These are phyloP conservation scores for Ballota nigra DNA, from an alignment of 257 asterid species.

Conservation along the genomic window DNA sequence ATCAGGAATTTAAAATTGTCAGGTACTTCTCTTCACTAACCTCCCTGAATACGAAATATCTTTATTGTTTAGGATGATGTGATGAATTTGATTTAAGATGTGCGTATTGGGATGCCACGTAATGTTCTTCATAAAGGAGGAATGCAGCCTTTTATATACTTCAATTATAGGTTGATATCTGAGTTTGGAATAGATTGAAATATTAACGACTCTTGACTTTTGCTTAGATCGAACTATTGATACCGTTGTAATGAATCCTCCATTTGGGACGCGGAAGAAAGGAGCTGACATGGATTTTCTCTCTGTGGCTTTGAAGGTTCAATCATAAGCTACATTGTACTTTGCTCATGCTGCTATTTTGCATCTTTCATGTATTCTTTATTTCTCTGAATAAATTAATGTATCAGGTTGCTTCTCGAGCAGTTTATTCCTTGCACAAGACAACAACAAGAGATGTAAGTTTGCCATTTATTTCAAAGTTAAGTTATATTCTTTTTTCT, in stretches of 20 bases:
- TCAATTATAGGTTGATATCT: neutral
- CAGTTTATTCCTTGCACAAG: slow-evolving; percentile 97
- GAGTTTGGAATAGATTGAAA: slow-evolving; percentile 8
- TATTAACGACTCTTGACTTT: slow-evolving; percentile 21
- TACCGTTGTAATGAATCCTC: slow-evolving; percentile 96
- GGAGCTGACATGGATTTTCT: slow-evolving; percentile 97
- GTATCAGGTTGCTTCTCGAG: slow-evolving; percentile 83
- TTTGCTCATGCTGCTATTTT: neutral
- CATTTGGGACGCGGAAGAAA: slow-evolving; percentile 93
- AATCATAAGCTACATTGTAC: neutral
- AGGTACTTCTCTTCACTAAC: slow-evolving; percentile 43
- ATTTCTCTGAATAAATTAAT: slow-evolving; percentile 11
- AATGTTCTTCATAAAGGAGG: neutral
- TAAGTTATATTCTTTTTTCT: neutral
- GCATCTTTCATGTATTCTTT: slow-evolving; percentile 4
- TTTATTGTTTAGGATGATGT: neutral
- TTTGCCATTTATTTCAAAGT: neutral
- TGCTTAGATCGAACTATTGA: slow-evolving; percentile 57
- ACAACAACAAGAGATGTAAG: slow-evolving; percentile 93
- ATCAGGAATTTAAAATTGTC: slow-evolving; percentile 54
- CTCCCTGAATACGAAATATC: neutral
- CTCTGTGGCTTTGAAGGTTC: slow-evolving; percentile 70
- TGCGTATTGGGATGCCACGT: neutral
- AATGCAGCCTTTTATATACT: neutral
- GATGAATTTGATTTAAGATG: neutral